phyloP scores from a whole-genome alignment of 305 asterid species.

The Caryopteris hybrid region DNA sequence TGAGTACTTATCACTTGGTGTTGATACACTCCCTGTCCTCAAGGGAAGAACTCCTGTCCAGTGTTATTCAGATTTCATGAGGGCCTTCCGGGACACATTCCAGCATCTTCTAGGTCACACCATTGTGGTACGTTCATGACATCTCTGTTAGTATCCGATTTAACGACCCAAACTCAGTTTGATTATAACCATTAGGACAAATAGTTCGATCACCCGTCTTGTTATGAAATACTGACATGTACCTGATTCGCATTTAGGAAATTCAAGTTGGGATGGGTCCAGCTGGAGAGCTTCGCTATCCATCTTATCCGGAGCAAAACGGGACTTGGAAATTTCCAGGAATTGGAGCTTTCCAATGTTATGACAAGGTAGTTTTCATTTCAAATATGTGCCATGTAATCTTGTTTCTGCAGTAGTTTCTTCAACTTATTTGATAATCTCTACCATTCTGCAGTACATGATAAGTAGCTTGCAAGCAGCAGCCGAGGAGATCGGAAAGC shows the following conservation, averaged over 20 bases:
- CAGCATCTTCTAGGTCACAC: constrained; percentile 71
- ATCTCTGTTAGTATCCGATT: no score
- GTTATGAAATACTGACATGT: neutral
- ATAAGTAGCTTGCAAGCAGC: constrained; percentile 77
- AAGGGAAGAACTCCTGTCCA: constrained; percentile 87
- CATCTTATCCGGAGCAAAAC: constrained; percentile 77
- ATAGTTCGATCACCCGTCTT: neutral
- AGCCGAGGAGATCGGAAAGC: constrained; percentile 72
- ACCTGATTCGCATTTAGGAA: constrained; percentile 39
- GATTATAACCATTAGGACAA: no score
- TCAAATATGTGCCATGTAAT: neutral
- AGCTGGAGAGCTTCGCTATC: constrained; percentile 91
- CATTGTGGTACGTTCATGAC: constrained; percentile 57
- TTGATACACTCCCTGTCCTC: constrained; percentile 75
- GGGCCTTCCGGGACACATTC: constrained; percentile 72
- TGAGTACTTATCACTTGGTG: constrained; percentile 89
- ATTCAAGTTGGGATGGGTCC: constrained; percentile 99
- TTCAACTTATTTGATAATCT: neutral
- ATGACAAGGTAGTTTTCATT: constrained; percentile 57
- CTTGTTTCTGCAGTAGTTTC: neutral
- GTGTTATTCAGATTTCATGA: constrained; percentile 86
- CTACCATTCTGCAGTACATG: constrained; percentile 66
- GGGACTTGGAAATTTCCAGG: constrained; percentile 90
- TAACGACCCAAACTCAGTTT: no score
- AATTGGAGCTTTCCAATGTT: constrained; percentile 92